phyloP scores from a whole-genome alignment of 169 alveolate species.

The Plasmodium knowlesi region DNA sequence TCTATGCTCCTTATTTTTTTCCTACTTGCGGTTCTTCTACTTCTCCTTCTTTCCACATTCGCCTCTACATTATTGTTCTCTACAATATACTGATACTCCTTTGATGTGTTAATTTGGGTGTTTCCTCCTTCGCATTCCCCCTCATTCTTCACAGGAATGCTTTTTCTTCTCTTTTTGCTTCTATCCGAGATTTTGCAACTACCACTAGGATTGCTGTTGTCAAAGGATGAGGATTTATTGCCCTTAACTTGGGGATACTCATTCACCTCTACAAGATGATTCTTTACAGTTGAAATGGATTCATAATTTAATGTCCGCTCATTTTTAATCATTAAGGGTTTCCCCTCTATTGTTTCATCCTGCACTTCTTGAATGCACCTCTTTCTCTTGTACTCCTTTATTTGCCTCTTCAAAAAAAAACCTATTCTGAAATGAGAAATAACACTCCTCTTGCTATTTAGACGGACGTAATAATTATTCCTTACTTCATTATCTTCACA shows the following conservation, averaged over 20 bases:
- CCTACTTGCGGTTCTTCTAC: not conserved
- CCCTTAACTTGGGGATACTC: not conserved
- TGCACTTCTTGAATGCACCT: not conserved
- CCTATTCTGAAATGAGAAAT: conserved; percentile 19
- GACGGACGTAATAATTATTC: conserved; percentile 5
- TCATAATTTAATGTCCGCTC: not conserved
- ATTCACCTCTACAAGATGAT: not conserved
- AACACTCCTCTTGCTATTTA: conserved; percentile 10
- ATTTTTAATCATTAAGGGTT: not conserved
- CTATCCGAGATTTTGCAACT: not conserved
- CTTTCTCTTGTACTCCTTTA: conserved; percentile 5
- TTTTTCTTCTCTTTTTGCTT: not conserved
- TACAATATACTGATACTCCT: not conserved
- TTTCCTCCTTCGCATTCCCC: not conserved
- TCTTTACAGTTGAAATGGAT: not conserved
- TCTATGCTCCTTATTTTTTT: not conserved
- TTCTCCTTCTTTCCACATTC: not conserved
- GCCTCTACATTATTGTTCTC: not conserved
- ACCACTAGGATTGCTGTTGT: not conserved
- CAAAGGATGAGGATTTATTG: not conserved
- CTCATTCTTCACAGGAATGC: not conserved
- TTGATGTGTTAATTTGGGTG: not conserved
- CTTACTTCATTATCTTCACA: conserved; percentile 14
- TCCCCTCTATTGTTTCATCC: not conserved
- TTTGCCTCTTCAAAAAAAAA: conserved; percentile 29